Percentiles rank a stretch among this genome's conserved stretches.
These are phyloP conservation scores for Yamadazyma membranifaciens DNA, from an alignment of 1,139 yeast genomes.

Conservation along the genomic window DNA sequence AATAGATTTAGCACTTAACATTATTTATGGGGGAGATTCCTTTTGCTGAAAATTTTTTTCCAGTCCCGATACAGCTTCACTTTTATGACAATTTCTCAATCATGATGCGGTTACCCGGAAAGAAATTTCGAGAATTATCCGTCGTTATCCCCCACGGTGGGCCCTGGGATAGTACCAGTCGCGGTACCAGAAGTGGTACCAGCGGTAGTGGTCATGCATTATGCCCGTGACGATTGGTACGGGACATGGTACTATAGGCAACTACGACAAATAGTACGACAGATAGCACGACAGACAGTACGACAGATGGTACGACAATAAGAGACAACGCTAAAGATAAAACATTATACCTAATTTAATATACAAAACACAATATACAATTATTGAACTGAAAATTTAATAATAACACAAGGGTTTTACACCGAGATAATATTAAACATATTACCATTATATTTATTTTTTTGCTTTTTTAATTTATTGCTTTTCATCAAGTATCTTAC, in stretches of 20 bases:
- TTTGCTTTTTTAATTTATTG: too few relatives aligned
- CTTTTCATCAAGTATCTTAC: not conserved
- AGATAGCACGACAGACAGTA: not conserved
- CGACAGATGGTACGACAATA: too few relatives aligned
- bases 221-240: too few relatives aligned
- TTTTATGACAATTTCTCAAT: not conserved
- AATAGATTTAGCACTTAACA: conserved; percentile 47
- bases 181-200: not conserved
- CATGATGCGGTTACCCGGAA: conserved; percentile 24
- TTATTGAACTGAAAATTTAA: not conserved
- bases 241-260: not conserved
- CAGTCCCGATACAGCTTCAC: not conserved
- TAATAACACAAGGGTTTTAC: conserved; percentile 1
- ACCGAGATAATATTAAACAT: not conserved
- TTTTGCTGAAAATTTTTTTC: conserved; percentile 5
- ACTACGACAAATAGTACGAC: not conserved
- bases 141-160: not conserved
- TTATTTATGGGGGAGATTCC: conserved; percentile 11
- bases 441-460: not conserved
- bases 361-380: conserved; percentile 2
- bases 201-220: too few relatives aligned
- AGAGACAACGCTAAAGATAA: not conserved
- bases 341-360: conserved; percentile 1
- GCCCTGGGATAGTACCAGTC: not conserved
- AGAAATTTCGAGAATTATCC: conserved; percentile 19